phyloP scores from a whole-genome alignment of 1,284 basidiomycete genomes.

The Naganishia sp. region DNA sequence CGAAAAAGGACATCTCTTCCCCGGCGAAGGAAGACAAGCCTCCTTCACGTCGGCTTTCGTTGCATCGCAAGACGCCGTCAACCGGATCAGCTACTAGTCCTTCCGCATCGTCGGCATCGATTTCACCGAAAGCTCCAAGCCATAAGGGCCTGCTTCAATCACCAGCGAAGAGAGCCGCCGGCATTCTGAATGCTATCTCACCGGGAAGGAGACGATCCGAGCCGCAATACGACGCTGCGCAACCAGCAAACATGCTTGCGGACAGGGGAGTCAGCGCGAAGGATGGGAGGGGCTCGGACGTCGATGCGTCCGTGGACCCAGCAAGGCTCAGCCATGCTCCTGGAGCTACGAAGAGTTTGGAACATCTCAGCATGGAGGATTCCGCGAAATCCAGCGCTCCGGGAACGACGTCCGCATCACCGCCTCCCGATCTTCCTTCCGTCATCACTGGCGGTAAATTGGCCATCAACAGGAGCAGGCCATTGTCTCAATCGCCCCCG shows the following conservation, averaged over 20 bases:
- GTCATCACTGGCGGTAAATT: constrained; percentile 19
- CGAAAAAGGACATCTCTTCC: background rate
- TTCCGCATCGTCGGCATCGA: background rate
- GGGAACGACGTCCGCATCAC: background rate
- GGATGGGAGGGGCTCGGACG: too few relatives aligned
- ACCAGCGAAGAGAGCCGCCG: constrained; percentile 14
- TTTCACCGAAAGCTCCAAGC: constrained; percentile 9
- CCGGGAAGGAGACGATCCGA: constrained; percentile 11
- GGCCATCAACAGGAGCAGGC: constrained; percentile 13
- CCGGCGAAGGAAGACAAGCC: background rate
- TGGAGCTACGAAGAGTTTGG: constrained; percentile 13
- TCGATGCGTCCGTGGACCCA: background rate
- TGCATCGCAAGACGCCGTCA: constrained; percentile 24
- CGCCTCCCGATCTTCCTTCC: constrained; percentile 1
- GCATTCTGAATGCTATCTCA: constrained; percentile 9
- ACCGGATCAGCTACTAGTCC: constrained; percentile 4
- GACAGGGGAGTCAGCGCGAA: background rate
- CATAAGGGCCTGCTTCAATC: constrained; percentile 10
- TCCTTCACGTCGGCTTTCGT: constrained; percentile 5
- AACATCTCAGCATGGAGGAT: constrained; percentile 22
- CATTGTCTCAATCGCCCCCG: background rate
- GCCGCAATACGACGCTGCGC: background rate
- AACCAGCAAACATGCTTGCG: background rate
- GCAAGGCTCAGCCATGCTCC: background rate
- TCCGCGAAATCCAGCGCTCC: too few relatives aligned